phyloP scores from a whole-genome alignment of 2,329 filamentous ascomycete genomes.

The Myriangium duriaei region DNA sequence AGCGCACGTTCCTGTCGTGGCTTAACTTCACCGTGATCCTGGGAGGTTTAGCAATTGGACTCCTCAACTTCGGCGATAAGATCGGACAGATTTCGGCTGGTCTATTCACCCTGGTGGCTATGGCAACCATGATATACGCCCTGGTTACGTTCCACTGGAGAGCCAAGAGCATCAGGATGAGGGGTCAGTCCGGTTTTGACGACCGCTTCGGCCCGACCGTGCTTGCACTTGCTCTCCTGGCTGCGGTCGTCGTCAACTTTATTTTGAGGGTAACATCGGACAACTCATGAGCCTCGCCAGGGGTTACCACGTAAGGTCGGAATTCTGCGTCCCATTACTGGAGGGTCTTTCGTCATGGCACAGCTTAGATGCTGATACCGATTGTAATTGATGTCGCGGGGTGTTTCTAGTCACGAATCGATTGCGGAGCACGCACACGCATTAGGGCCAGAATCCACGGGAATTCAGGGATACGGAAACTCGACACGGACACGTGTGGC shows the following conservation, averaged over 20 bases:
- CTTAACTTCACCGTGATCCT: conserved; percentile 99
- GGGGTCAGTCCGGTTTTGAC: conserved; percentile 91
- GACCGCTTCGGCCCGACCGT: conserved; percentile 90
- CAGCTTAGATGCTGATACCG: no score
- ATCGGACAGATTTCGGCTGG: conserved; percentile 89
- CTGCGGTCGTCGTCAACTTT: conserved; percentile 94
- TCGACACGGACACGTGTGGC: no score
- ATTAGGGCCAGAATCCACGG: no score
- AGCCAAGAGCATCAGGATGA: conserved; percentile 77
- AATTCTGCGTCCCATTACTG: no score
- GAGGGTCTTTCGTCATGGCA: no score
- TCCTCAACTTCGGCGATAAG: conserved; percentile 94
- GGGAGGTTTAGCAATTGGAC: conserved; percentile 86
- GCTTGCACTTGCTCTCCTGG: conserved; percentile 69
- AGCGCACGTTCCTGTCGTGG: conserved; percentile 98
- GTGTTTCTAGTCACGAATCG: no score
- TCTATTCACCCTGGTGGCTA: conserved; percentile 85
- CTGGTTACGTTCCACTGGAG: conserved; percentile 95
- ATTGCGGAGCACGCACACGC: no score
- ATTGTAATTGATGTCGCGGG: no score
- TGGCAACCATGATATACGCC: conserved; percentile 92
- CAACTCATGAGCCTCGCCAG: no score
- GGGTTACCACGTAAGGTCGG: no score
- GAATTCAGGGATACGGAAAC: no score
- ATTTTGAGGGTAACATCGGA: conserved; percentile 54